Evolutionary conservation across 805 yeast species (phyloP).

Genomic region (Candida tallmaniae): DNA sequence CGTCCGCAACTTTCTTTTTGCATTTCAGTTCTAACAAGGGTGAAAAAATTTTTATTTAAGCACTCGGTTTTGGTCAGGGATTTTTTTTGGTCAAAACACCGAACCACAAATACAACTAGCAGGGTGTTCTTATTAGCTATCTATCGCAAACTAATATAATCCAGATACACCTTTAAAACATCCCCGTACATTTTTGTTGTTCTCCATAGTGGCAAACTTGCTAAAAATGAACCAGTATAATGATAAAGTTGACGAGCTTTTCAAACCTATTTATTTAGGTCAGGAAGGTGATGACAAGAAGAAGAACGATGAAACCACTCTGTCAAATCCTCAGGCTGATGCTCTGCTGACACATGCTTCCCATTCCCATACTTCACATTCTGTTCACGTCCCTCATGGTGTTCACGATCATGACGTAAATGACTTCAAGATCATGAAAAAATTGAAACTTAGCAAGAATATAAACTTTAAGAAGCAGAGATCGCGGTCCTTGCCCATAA

Average conservation of each 20-base stretch:
- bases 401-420: constrained; percentile 1
- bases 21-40: too few relatives aligned
- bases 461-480: constrained; percentile 33
- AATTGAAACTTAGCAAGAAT: constrained; percentile 6
- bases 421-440: constrained; percentile 1
- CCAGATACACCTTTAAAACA: too few relatives aligned
- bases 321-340: not conserved
- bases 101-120: too few relatives aligned
- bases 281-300: constrained; percentile 9
- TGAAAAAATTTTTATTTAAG: too few relatives aligned
- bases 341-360: too few relatives aligned
- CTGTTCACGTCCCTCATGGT: constrained; percentile 6
- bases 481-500: constrained; percentile 39
- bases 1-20: too few relatives aligned
- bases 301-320: not conserved
- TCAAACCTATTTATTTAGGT: constrained; percentile 11
- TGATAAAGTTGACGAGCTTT: constrained; percentile 9
- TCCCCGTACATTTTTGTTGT: too few relatives aligned
- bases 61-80: too few relatives aligned
- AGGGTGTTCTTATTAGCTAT: too few relatives aligned
- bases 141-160: too few relatives aligned
- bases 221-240: constrained; percentile 7
- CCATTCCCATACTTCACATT: constrained; percentile 5
- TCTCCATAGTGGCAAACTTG: too few relatives aligned
- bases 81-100: too few relatives aligned